Evolutionary conservation across 2,329 filamentous ascomycete genomes (phyloP), one percentile per base, ranked within the genome.

Genomic region (Clonostachys rhizophaga): DNA sequence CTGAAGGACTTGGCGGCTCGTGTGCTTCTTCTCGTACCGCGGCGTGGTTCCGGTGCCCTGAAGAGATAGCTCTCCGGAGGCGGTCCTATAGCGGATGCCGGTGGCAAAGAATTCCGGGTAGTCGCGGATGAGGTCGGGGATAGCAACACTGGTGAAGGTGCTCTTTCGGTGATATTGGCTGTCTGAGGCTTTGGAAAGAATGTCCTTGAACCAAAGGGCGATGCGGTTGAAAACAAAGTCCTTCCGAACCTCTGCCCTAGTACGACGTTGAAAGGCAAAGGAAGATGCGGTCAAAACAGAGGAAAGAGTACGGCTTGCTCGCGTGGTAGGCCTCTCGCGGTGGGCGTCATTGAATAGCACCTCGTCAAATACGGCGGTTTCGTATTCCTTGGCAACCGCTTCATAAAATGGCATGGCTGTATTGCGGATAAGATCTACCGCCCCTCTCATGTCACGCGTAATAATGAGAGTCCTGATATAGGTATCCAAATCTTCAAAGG

Each of bases 401-500:
- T 54, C 49, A 50, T 67, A 63, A 54, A 71, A 61, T 1, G 72
- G 72, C 14, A 72, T 59, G 51, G 69, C 63, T 52, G 69, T 62
- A 36, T 62, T 55, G 17, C 67, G 61, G 47, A 77, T 68, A 42
- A 66, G 58, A 10, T 56, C 51, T 39, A 72, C 52, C 5, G 71
- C 67, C 34, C 49, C 58, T 33, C 53, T 56, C 18, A 64, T 50
- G 18, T 46, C 50, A 13, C 55, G 55, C 44, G 55, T 50, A 11
- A 47, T 43, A 46, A 76, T 60, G 35, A 73, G 63, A 1, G 61
- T 54, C 44, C 69, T 69, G 58, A 73, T 57, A 51, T 70, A 62
- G 41, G 69, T 55, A 54, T 72, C 64, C 59, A 78, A 78, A 62
- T 86, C 77, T 13, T 74, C 65, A 49, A 87, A 73, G 1, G 69